Evolutionary conservation across 176 grass and related monocot species (phyloP).

Genomic region (Guadua angustifolia): DNA sequence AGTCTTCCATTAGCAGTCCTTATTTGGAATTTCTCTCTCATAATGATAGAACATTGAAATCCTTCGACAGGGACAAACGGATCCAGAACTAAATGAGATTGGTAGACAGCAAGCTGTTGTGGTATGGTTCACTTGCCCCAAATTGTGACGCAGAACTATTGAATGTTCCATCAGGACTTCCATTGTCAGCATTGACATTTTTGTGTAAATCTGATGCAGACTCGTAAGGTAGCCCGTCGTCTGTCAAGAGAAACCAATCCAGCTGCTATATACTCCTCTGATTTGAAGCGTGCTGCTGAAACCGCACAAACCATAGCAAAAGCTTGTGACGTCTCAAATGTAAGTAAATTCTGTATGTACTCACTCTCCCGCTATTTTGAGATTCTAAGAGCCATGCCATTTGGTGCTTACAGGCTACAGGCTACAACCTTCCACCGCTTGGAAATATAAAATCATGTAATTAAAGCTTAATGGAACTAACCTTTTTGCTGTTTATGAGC

Average conservation of each 20-base stretch:
- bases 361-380: too few relatives aligned
- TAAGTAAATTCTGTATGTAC: background rate
- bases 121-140: constrained; percentile 41
- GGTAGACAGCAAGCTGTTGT: constrained; percentile 58
- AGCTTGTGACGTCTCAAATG: constrained; percentile 50
- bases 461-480: background rate
- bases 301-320: constrained; percentile 50
- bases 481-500: background rate
- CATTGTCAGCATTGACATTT: background rate
- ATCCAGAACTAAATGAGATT: constrained; percentile 74
- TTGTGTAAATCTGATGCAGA: background rate
- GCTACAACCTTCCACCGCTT: background rate
- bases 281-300: constrained; percentile 33
- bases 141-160: background rate
- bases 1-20: background rate
- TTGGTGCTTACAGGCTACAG: background rate
- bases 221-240: constrained; percentile 50
- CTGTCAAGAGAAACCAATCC: constrained; percentile 63
- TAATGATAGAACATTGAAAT: background rate
- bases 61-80: constrained; percentile 58
- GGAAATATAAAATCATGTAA: background rate
- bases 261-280: constrained; percentile 66
- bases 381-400: background rate
- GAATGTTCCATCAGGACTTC: constrained; percentile 1
- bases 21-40: background rate